Evolutionary conservation across 495 filamentous ascomycete species (phyloP).

Genomic region (Annulohypoxylon stygium): DNA sequence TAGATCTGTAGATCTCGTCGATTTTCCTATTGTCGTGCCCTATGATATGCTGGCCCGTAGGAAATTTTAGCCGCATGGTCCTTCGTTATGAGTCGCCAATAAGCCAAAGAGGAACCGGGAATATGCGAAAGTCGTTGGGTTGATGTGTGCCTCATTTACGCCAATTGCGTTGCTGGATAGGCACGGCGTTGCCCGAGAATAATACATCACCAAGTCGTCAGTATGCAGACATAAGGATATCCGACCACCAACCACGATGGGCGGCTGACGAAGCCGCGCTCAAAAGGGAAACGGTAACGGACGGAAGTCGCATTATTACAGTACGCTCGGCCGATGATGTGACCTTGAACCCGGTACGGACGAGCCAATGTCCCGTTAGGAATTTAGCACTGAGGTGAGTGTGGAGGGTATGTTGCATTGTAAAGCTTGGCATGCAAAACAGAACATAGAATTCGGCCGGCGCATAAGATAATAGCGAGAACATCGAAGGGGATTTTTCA

Average conservation of each 20-base stretch:
- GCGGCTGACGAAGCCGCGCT: slow-evolving; percentile 34
- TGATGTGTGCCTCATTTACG: slow-evolving; percentile 11
- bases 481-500: background rate
- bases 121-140: slow-evolving; percentile 16
- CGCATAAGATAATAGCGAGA: slow-evolving; percentile 20
- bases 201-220: slow-evolving; percentile 39
- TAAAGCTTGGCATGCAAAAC: slow-evolving; percentile 51
- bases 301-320: slow-evolving; percentile 38
- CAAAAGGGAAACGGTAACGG: slow-evolving; percentile 34
- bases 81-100: slow-evolving; percentile 15
- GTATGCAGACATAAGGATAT: slow-evolving; percentile 14
- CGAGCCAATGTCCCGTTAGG: slow-evolving; percentile 32
- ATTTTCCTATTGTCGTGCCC: slow-evolving; percentile 15
- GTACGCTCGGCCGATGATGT: slow-evolving; percentile 36
- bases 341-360: slow-evolving; percentile 30
- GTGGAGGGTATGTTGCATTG: slow-evolving; percentile 44
- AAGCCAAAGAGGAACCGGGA: slow-evolving; percentile 15
- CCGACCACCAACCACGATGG: slow-evolving; percentile 28
- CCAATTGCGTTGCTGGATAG: slow-evolving; percentile 11
- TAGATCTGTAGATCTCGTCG: slow-evolving; percentile 43
- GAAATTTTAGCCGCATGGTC: slow-evolving; percentile 6
- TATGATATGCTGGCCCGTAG: slow-evolving; percentile 5
- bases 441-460: slow-evolving; percentile 30
- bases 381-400: slow-evolving; percentile 24
- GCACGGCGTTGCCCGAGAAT: slow-evolving; percentile 9